Percentiles rank a stretch among this genome's conserved stretches.
Conservation (phyloP, 805 yeast species). For the Candida khao-thaluensis region DNA sequence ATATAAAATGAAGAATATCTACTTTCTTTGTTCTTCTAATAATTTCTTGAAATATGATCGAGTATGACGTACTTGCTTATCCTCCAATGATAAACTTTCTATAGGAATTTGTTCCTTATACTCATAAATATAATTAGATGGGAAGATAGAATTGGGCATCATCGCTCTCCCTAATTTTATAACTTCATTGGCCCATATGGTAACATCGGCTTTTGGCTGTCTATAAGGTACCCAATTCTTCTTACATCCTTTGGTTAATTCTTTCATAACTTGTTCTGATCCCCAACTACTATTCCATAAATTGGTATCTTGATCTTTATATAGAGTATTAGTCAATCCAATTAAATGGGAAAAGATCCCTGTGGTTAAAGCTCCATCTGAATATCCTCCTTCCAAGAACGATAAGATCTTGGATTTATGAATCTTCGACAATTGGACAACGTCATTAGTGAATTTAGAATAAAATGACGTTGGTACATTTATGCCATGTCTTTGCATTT, state of each 20-base stretch:
- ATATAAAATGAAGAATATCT: too few species aligned
- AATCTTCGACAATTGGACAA: constrained; percentile 63
- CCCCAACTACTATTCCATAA: constrained; percentile 69
- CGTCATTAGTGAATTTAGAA: constrained; percentile 68
- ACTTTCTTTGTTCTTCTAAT: constrained; percentile 5
- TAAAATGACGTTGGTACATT: constrained; percentile 81
- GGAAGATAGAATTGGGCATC: constrained; percentile 52
- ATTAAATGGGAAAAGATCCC: constrained; percentile 78
- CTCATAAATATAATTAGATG: constrained; percentile 35
- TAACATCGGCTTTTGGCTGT: constrained; percentile 49
- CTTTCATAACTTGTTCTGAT: constrained; percentile 57
- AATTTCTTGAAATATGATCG: constrained; percentile 36
- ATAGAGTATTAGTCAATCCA: constrained; percentile 56
- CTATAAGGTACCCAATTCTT: constrained; percentile 62
- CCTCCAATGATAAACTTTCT: constrained; percentile 25
- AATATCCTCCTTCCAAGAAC: constrained; percentile 81
- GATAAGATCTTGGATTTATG: constrained; percentile 65
- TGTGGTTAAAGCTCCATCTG: constrained; percentile 75
- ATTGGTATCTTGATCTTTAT: constrained; percentile 22
- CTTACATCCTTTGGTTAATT: constrained; percentile 66
- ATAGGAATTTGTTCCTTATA: constrained; percentile 22
- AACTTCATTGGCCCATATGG: constrained; percentile 65
- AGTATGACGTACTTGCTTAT: constrained; percentile 38
- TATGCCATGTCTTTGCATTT: constrained; percentile 82
- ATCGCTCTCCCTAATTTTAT: constrained; percentile 59